These are phyloP conservation scores for Meyerozyma athensensis DNA, from an alignment of 1,139 yeast species.

Conservation along the genomic window DNA sequence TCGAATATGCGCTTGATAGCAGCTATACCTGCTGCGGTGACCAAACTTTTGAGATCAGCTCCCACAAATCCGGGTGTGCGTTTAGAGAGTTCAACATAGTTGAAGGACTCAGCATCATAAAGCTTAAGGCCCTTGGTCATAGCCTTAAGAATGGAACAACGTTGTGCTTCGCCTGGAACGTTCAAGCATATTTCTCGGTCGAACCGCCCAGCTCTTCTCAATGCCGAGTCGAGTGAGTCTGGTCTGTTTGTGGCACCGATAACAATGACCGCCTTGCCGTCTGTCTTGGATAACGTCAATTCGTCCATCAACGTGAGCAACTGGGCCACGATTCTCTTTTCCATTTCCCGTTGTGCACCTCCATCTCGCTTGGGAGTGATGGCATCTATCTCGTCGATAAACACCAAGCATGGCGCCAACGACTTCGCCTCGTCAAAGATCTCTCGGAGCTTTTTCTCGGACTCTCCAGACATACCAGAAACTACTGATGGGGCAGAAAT, in stretches of 20 bases:
- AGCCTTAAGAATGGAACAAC: constrained; percentile 70
- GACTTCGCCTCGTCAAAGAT: constrained; percentile 88
- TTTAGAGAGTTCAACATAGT: constrained; percentile 72
- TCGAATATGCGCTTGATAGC: constrained; percentile 89
- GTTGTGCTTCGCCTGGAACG: constrained; percentile 85
- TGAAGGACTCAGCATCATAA: constrained; percentile 54
- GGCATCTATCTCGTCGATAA: constrained; percentile 96
- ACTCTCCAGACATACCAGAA: constrained; percentile 99
- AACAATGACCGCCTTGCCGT: constrained; percentile 77
- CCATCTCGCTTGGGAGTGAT: constrained; percentile 95
- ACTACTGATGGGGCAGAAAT: constrained; percentile 95
- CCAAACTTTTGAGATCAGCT: constrained; percentile 91
- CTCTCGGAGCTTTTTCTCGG: constrained; percentile 90
- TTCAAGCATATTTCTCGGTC: constrained; percentile 57
- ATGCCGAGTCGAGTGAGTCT: constrained; percentile 44
- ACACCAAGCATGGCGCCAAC: constrained; percentile 87
- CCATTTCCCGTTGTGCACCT: constrained; percentile 98
- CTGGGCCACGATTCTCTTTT: constrained; percentile 93
- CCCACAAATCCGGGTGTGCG: constrained; percentile 98
- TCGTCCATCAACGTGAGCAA: constrained; percentile 92
- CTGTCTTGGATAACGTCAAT: constrained; percentile 78
- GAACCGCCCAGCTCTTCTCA: constrained; percentile 47
- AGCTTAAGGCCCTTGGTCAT: constrained; percentile 67
- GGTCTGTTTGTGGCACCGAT: constrained; percentile 50
- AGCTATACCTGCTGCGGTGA: constrained; percentile 91